phyloP scores from a whole-genome alignment of 441 rosid genomes.

The Adansonia rubrostipa region DNA sequence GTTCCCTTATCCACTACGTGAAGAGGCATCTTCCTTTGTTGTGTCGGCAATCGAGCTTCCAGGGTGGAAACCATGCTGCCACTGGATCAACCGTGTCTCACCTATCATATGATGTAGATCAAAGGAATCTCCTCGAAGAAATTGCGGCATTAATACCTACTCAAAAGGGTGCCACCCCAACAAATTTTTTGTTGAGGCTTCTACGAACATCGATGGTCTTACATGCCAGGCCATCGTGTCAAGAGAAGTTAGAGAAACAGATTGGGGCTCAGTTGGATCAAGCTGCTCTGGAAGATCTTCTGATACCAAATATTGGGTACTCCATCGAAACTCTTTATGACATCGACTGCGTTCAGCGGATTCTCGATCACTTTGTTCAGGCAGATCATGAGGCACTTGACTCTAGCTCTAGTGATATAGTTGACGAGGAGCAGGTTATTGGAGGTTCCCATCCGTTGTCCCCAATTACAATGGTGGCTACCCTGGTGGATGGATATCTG shows the following conservation, averaged over 20 bases:
- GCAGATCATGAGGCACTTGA: conserved; percentile 42
- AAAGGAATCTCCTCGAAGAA: conserved; percentile 75
- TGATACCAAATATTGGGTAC: conserved; percentile 81
- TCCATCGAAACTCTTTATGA: conserved; percentile 82
- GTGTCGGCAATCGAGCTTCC: conserved; percentile 52
- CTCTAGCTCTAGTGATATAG: conserved; percentile 34
- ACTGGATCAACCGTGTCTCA: conserved; percentile 40
- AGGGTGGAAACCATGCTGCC: conserved; percentile 39
- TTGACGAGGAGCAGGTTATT: conserved; percentile 54
- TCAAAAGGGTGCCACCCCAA: conserved; percentile 57
- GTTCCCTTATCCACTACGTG: conserved; percentile 70
- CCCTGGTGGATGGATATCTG: conserved; percentile 74
- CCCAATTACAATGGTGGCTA: conserved; percentile 72
- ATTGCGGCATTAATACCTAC: conserved; percentile 70
- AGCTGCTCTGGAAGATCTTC: conserved; percentile 78
- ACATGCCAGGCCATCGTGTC: conserved; percentile 57
- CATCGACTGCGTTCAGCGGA: conserved; percentile 80
- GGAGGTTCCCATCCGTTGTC: conserved; percentile 57
- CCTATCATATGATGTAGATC: conserved; percentile 43
- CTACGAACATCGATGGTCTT: conserved; percentile 76
- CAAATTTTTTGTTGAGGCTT: conserved; percentile 80
- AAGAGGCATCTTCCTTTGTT: conserved; percentile 72
- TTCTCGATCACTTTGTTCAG: conserved; percentile 78
- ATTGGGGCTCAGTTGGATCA: conserved; percentile 76
- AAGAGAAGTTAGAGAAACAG: conserved; percentile 69